Evolutionary conservation across 768 basidiomycete species (phyloP).

Genomic region (Pholiota microspora): DNA sequence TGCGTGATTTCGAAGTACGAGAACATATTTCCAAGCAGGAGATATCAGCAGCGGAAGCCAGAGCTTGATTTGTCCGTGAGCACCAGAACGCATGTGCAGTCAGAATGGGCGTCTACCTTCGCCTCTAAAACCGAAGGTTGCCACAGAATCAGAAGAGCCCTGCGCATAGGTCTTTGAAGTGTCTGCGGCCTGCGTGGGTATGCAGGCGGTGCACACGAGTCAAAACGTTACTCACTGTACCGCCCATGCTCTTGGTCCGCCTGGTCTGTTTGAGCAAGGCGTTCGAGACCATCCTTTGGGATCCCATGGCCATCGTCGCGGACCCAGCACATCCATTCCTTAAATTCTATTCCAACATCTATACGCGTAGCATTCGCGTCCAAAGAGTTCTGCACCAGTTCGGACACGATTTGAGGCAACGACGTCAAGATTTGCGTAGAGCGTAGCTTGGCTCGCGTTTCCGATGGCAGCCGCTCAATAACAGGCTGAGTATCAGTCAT

Average conservation of each 20-base stretch:
- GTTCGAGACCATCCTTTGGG: slow-evolving; percentile 50
- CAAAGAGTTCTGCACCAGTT: slow-evolving; percentile 87
- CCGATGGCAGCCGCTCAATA: slow-evolving; percentile 50
- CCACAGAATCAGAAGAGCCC: slow-evolving; percentile 45
- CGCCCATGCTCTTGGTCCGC: slow-evolving; percentile 45
- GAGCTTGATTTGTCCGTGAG: slow-evolving; percentile 43
- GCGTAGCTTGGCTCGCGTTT: slow-evolving; percentile 71
- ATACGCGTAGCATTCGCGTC: slow-evolving; percentile 75
- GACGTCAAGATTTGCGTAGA: slow-evolving; percentile 86
- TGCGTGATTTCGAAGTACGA: slow-evolving; percentile 56
- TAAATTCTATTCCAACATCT: slow-evolving; percentile 70
- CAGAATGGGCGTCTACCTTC: slow-evolving; percentile 59
- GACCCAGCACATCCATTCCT: slow-evolving; percentile 83
- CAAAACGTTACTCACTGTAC: slow-evolving; percentile 57
- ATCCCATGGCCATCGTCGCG: slow-evolving; percentile 86
- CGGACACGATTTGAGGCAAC: slow-evolving; percentile 73
- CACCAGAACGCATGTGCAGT: not conserved
- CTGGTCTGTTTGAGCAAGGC: slow-evolving; percentile 42
- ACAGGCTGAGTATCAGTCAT: slow-evolving; percentile 17
- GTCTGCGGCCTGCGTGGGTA: slow-evolving; percentile 35
- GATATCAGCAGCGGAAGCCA: slow-evolving; percentile 81
- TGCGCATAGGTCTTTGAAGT: slow-evolving; percentile 69
- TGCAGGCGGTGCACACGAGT: not conserved
- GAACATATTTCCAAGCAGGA: slow-evolving; percentile 82
- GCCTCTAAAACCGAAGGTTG: slow-evolving; percentile 89